These are phyloP conservation scores for Knufia fluminis DNA, from an alignment of 2,329 filamentous ascomycete species.

Conservation along the genomic window DNA sequence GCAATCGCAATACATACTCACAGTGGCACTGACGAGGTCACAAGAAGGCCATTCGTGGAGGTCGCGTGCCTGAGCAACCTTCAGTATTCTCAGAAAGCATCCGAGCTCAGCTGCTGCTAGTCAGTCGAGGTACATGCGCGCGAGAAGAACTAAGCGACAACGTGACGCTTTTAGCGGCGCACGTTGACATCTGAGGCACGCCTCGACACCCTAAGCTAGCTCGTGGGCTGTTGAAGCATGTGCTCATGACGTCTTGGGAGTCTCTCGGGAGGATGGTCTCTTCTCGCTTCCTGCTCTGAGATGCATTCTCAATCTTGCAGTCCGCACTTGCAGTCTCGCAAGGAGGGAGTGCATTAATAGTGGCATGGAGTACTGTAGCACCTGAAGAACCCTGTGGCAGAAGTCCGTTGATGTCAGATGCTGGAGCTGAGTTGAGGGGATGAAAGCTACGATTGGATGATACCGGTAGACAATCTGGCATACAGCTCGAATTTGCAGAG, in stretches of 20 bases:
- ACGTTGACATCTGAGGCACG: no score
- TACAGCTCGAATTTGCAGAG: not conserved
- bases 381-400: not conserved
- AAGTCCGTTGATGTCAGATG: constrained; percentile 2
- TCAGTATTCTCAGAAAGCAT: no score
- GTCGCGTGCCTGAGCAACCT: not conserved
- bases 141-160: no score
- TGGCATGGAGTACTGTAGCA: constrained; percentile 1
- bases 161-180: no score
- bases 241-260: not conserved
- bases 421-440: not conserved
- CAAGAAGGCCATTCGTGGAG: not conserved
- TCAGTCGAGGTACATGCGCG: no score
- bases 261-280: no score
- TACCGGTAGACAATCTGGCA: constrained; percentile 1
- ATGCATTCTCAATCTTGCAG: not conserved
- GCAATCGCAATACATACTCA: not conserved
- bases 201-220: constrained; percentile 4
- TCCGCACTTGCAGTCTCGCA: not conserved
- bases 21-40: not conserved
- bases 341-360: not conserved
- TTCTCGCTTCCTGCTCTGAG: not conserved
- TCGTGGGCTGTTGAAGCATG: not conserved
- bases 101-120: no score
- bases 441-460: constrained; percentile 2